Base-by-base conservation (phyloP, 305 asterid species). In the Ilex paraguariensis region DNA sequence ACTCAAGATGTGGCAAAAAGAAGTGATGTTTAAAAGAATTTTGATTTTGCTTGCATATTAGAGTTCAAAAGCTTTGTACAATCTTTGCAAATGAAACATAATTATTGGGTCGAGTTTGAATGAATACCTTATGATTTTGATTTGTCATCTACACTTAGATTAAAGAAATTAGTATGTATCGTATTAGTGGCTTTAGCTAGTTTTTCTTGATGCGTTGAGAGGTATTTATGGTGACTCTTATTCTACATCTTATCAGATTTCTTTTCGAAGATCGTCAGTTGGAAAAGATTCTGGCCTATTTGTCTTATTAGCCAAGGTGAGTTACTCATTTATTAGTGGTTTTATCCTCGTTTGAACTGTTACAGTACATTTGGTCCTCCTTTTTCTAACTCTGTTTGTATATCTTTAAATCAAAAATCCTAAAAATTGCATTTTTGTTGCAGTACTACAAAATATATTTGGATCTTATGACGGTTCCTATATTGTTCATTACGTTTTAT, bases 401-500 rank as follows among this genome's bases (percentile, higher is more conserved):
- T 4, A 4, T 4, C 42, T 36, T 4, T 36, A 8, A 4, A 49
- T 0, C 3, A 12, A 49, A 7, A 49, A 11, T 49, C 13, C 16
- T 11, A 12, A 12, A 49, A 49, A 4, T 51, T 59, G 50, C 57
- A 59, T 54, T 63, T 61, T 32, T 66, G 59, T 70, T 66, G 55
- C 82, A 92, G 96, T 63, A 68, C 67, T 92, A 84, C 90, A 77
- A 60, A 76, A 60, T 33, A 40, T 92, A 81, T 79, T 73, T 92
- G 87, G 82, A 76, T 70, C 48, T 87, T 75, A 60, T 92, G 81
- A 80, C 88, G 7, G 70, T 89, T 58, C 94, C 91, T 17, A 69
- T 89, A 46, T 48, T 92, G 79, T 66, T 82, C 59, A 67, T 80
- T 69, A 39, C 95, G 32, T 81, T 85, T 75, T 78, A 67, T 68